phyloP scores from a whole-genome alignment of 192 early-diverging fungal species.

The Coemansia javaensis region DNA sequence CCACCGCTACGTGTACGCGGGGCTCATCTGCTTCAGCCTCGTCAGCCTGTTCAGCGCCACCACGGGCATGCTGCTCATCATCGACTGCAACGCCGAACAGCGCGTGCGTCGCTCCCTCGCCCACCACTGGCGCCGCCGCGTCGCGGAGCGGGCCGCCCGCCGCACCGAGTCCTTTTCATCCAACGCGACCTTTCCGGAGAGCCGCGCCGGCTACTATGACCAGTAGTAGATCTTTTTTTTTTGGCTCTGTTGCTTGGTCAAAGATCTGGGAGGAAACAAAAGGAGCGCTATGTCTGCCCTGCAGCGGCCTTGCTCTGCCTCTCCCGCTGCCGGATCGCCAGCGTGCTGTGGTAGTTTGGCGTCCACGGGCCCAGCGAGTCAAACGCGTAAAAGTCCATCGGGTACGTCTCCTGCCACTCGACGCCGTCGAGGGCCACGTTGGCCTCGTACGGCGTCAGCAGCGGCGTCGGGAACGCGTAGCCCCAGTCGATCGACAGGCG shows the following conservation, averaged over 20 bases:
- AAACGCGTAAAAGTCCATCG: conserved; percentile 97
- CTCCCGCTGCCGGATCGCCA: conserved; percentile 33
- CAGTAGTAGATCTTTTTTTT: neutral
- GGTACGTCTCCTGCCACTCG: conserved; percentile 82
- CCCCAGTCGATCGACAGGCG: conserved; percentile 99
- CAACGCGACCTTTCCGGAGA: no score
- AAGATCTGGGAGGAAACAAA: neutral
- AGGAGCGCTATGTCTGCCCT: neutral
- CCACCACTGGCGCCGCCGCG: conserved; percentile 19
- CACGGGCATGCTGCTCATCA: conserved; percentile 15
- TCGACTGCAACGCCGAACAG: conserved; percentile 17
- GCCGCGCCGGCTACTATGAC: no score
- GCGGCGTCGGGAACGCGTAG: conserved; percentile 85
- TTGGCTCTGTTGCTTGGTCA: neutral
- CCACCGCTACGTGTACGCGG: conserved; percentile 33
- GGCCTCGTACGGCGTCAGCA: conserved; percentile 93
- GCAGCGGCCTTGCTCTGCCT: conserved; percentile 8
- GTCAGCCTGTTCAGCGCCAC: conserved; percentile 20
- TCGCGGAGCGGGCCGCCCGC: conserved; percentile 6
- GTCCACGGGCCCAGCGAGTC: conserved; percentile 91
- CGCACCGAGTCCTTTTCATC: no score
- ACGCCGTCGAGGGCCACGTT: conserved; percentile 76
- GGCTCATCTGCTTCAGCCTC: conserved; percentile 23
- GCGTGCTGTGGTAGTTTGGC: conserved; percentile 66
- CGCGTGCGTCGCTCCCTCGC: conserved; percentile 13